A percentile compares a stretch with the other conserved stretches of the same genome.
Conservation (phyloP, 371 early-diverging fungal genomes). For the Lichtheimia corymbifera region DNA sequence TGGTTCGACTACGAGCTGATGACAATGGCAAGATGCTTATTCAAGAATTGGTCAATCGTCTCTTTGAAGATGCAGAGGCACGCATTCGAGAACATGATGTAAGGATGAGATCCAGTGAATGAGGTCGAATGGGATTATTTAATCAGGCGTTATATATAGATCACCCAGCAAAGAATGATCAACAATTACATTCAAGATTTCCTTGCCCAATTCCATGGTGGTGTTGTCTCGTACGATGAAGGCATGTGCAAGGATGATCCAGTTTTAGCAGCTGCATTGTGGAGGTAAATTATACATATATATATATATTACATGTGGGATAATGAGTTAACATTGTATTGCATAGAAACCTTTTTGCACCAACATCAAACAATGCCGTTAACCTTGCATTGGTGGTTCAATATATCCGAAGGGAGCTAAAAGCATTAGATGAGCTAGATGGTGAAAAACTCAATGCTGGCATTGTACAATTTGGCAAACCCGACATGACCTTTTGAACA, state of each 20-base stretch:
- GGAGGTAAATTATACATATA: constrained; percentile 80
- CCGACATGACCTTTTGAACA: constrained; percentile 12
- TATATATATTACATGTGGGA: too few species aligned
- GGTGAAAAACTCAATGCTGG: constrained; percentile 49
- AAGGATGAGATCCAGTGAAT: constrained; percentile 3
- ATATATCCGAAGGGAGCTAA: constrained; percentile 67
- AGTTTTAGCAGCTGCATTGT: constrained; percentile 90
- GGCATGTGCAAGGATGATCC: constrained; percentile 90
- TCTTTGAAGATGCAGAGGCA: constrained; percentile 88
- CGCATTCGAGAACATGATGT: constrained; percentile 70
- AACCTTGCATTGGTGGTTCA: constrained; percentile 62
- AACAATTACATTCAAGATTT: constrained; percentile 78
- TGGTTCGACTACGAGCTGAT: constrained; percentile 80
- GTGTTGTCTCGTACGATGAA: constrained; percentile 91
- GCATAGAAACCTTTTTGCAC: constrained; percentile 69
- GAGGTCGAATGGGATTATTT: neutral
- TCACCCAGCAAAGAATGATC: constrained; percentile 71
- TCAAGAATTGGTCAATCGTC: constrained; percentile 86
- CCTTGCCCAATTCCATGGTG: constrained; percentile 86
- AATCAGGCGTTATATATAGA: constrained; percentile 27
- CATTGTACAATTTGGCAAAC: constrained; percentile 40
- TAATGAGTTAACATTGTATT: neutral
- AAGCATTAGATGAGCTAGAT: constrained; percentile 56
- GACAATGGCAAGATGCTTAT: constrained; percentile 74
- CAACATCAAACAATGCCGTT: constrained; percentile 56